A percentile compares a stretch with the other conserved stretches of the same genome.
Evolutionary conservation across 441 rosid genomes (phyloP).

Genomic region (Mallotus japonicus): DNA sequence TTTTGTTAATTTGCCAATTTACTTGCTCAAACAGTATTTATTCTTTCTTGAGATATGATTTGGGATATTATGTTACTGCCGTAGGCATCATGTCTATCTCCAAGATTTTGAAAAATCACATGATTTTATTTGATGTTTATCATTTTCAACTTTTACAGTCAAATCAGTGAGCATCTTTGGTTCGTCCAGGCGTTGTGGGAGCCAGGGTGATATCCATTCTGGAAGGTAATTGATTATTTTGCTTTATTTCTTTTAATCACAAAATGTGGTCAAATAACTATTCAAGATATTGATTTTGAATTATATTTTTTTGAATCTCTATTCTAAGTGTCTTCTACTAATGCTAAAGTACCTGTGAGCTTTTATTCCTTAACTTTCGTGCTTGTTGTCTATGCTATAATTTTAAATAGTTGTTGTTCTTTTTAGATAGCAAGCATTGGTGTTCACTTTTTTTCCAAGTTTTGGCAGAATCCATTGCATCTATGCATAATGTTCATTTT

Average conservation of each 20-base stretch:
- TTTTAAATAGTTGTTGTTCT: background rate
- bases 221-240: conserved; percentile 57
- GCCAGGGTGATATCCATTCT: conserved; percentile 95
- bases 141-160: conserved; percentile 42
- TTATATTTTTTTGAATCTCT: no score
- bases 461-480: background rate
- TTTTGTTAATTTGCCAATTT: background rate
- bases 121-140: conserved; percentile 13
- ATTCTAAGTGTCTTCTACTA: background rate
- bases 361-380: background rate
- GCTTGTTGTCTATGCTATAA: background rate
- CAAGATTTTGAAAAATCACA: background rate
- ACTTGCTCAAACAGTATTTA: background rate
- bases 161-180: conserved; percentile 77
- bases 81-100: background rate
- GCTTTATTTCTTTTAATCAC: background rate
- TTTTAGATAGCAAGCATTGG: background rate
- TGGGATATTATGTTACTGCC: background rate
- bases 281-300: background rate
- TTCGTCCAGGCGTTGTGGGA: conserved; percentile 92
- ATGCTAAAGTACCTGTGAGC: background rate
- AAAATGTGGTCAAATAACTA: background rate
- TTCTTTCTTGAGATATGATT: background rate
- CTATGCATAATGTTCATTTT: conserved; percentile 1
- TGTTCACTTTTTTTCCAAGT: background rate